These are phyloP conservation scores for Candida pini DNA, from an alignment of 805 yeast genomes.

Conservation along the genomic window DNA sequence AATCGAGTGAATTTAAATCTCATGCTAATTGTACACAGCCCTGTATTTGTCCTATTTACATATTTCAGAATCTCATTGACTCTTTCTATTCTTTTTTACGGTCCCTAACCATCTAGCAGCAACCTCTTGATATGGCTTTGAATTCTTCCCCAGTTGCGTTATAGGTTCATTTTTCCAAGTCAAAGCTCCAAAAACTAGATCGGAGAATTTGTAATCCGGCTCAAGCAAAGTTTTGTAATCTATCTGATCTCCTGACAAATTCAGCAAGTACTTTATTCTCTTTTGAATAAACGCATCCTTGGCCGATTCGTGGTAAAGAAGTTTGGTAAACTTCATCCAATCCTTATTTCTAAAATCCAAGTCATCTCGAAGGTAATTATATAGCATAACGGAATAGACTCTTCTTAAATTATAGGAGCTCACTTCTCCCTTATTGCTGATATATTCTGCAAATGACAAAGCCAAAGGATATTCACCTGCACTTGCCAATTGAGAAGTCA, in stretches of 20 bases:
- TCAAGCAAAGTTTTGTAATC: neutral
- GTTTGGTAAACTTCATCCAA: neutral
- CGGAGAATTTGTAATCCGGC: conserved; percentile 5
- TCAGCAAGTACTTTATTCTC: neutral
- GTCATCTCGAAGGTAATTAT: neutral
- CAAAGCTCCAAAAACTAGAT: conserved; percentile 2
- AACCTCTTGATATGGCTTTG: conserved; percentile 4
- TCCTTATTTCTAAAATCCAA: neutral
- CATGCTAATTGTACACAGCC: too few relatives aligned
- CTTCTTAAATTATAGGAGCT: neutral
- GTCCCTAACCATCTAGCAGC: too few relatives aligned
- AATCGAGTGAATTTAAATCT: too few relatives aligned
- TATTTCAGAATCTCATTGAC: too few relatives aligned
- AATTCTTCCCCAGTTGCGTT: conserved; percentile 2
- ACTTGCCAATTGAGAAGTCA: neutral
- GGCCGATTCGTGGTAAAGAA: neutral
- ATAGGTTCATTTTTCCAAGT: conserved; percentile 7
- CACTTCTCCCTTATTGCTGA: neutral
- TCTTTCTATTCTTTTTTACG: too few relatives aligned
- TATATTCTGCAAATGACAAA: neutral
- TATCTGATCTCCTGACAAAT: neutral
- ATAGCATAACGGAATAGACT: neutral
- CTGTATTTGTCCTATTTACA: neutral
- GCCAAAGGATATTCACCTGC: neutral
- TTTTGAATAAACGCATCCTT: neutral